Base-by-base conservation (phyloP, 192 early-diverging fungal species). In the Coemansia sp. region DNA sequence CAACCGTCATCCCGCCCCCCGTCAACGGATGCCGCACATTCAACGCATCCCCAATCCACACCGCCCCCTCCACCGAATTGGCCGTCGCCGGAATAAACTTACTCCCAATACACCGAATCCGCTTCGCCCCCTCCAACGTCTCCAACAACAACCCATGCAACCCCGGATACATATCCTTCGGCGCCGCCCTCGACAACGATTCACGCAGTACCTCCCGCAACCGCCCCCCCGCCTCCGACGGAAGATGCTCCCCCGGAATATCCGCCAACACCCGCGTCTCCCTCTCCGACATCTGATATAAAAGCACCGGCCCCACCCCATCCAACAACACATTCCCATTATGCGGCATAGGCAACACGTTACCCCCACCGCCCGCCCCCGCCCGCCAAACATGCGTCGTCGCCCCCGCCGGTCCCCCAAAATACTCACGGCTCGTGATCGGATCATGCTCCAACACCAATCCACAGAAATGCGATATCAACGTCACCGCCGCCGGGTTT, bases 1-100 rank as follows among this genome's bases (percentile, higher is more conserved):
- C 96, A 0, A 99, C 86, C 0, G 96, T 96, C 96, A 99, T 99
- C 18, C 96, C 96, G 67, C 82, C 92, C 34, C 94, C 94, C 0
- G 92, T 96, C 42, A 99, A 72, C 13, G 92, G 92, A 49, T 96
- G 92, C 25, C 94, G 80, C 78, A 96, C 93, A 56, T 99, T 99
- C 67, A 90, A 84, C 2, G 96, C 90, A 75, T 99, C 96, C 36
- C 96, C 96, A 16, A 96, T 61, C 11, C 94, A 59, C 32, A 96
- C 76, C 6, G 93, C 64, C 5, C 96, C 96, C 23, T 75, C 56
- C 7, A 67, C 49, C n/a, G 56, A 53, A 59, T 93, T 90, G n/a
- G 62, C 60, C 0, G 85, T 80, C 3, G 94, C 86, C 10, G 92
- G 91, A n/a, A 98, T 78, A 58, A 82, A 93, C 21, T 78, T 81